Evolutionary conservation across 176 grass and related monocot species (phyloP).

Genomic region (Eremochloa ophiuroides): DNA sequence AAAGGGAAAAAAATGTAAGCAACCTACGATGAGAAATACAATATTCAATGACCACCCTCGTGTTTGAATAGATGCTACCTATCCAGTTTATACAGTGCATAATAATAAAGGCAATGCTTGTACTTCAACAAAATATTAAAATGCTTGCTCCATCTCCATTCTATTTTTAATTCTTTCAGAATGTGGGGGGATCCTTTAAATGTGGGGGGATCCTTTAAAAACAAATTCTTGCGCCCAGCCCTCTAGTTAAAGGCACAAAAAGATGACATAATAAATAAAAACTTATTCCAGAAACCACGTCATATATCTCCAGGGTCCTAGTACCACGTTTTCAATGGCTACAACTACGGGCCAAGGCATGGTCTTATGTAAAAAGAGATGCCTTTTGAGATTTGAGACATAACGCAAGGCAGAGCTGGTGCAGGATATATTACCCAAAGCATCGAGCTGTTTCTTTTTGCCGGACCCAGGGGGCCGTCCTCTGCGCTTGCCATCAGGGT

Average conservation of each 20-base stretch:
- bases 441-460: conserved; percentile 87
- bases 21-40: background rate
- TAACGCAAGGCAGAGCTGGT: background rate
- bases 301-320: background rate
- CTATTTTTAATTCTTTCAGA: conserved; percentile 13
- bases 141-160: background rate
- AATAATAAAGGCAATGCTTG: conserved; percentile 7
- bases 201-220: conserved; percentile 24
- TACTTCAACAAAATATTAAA: conserved; percentile 32
- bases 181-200: too few relatives aligned
- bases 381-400: background rate
- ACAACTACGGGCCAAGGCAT: conserved; percentile 8
- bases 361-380: background rate
- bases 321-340: conserved; percentile 4
- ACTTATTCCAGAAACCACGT: background rate
- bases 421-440: conserved; percentile 66
- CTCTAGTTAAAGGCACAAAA: background rate
- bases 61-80: conserved; percentile 2
- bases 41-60: conserved; percentile 29
- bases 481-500: conserved; percentile 57
- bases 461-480: conserved; percentile 79
- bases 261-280: background rate
- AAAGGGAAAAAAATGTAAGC: background rate
- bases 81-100: background rate
- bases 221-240: background rate